Base-by-base conservation (phyloP, 768 basidiomycete species). In the Kwoniella pini region DNA sequence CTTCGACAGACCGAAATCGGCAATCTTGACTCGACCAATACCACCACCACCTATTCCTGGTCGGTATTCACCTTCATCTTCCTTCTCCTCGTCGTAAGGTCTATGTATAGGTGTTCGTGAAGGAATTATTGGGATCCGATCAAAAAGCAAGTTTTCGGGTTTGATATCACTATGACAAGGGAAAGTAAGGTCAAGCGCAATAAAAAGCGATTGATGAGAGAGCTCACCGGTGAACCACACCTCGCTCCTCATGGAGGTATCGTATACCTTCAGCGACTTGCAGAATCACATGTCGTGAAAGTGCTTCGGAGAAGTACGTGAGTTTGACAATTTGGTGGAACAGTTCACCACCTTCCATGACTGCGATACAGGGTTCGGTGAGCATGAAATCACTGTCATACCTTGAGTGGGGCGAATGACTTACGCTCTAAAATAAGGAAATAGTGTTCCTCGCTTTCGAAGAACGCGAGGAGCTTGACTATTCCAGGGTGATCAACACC, bases 61-160 rank as follows among this genome's bases (percentile, higher is more conserved):
- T 45, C 88, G 84, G 75, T 94, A 99, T 77, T 96, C 91, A 55
- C 96, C 96, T 78, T 99, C 96, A 67, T 99, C 96, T 77, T 93
- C 92, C 78, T 98, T 99, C 56, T 95, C 93, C 77, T 98, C 96
- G 64, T 98, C 96, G 72, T 96, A 97, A 24, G 90, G 93, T 26
- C 93, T 87, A 2, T 83, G 83, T 39, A 85, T 78, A 3, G 87
- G 84, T 40, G 83, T 81, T 71, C 87, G 87, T 5, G 93, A 93
- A 0, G 95, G 93, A 17, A 90, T 81, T 73, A 95, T 89, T 30
- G 92, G 90, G 78, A 97, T 95, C 19, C 87, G 85, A 50, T 93
- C 89, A 75, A 98, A 99, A 1, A 99, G 82, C 15, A 99, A 82
- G 76, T 98, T 99, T 74, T 98, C 96, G 1, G 96, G 96, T 76